Conservation (phyloP, 331 rosid species). For the Malus hybrid region DNA sequence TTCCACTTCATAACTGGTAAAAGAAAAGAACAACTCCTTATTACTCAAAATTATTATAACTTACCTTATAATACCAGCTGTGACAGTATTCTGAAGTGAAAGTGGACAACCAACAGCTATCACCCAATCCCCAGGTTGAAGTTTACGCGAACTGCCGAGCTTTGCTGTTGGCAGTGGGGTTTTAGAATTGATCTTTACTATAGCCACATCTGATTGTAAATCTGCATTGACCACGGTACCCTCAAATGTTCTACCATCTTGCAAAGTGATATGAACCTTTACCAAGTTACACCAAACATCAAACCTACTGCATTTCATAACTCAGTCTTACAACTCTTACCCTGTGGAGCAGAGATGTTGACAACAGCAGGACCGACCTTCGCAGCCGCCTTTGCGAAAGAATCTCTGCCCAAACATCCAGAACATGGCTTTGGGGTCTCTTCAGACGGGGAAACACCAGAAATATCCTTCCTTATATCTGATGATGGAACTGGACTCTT, state of each 20-base stretch:
- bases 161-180: constrained; percentile 80
- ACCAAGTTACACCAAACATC: not conserved
- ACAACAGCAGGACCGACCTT: constrained; percentile 82
- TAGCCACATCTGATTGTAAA: constrained; percentile 77
- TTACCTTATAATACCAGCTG: constrained; percentile 95
- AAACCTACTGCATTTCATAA: not conserved
- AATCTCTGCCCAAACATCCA: constrained; percentile 58
- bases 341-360: constrained; percentile 53
- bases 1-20: not conserved
- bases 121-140: constrained; percentile 96
- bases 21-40: not conserved
- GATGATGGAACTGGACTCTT: constrained; percentile 31
- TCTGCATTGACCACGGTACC: constrained; percentile 74
- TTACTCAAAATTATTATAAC: constrained; percentile 24
- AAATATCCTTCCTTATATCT: constrained; percentile 26
- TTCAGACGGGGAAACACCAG: constrained; percentile 22
- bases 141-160: constrained; percentile 66
- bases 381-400: constrained; percentile 85
- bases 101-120: constrained; percentile 79
- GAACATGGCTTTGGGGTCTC: constrained; percentile 36
- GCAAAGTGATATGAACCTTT: constrained; percentile 80
- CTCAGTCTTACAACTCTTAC: constrained; percentile 13
- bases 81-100: constrained; percentile 82
- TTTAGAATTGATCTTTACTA: constrained; percentile 68
- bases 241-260: constrained; percentile 84